Base-by-base conservation (phyloP, 495 filamentous ascomycete genomes). In the Delitschia confertaspora region DNA sequence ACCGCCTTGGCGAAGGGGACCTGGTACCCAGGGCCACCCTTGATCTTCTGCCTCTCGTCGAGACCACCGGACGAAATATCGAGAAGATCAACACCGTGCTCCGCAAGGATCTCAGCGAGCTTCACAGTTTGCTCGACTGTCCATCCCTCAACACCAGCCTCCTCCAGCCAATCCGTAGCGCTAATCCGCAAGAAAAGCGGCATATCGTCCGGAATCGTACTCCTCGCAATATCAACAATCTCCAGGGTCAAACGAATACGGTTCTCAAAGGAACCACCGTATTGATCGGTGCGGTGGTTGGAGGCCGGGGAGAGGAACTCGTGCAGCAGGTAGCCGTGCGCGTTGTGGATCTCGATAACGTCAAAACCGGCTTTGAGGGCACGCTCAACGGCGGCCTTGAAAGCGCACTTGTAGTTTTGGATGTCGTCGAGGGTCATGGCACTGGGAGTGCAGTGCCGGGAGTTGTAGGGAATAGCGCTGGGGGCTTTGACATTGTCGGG, bases 21-120 rank as follows among this genome's bases (percentile, higher is more conserved):
- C 63, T 88, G 83, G 59, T 78, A 85, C 47, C 70, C 62, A 9
- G 49, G 71, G 52, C 9, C 60, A 53, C n/a, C 63, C 32, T 62
- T 39, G 43, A 89, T 71, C 45, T 72, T 65, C 61, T 83, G 79
- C 11, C 61, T 55, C 23, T 66, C 62, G 60, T 78, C 75, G 49
- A 80, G 79, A 10, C 81, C 85, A 3, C 72, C 82, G 0, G 78
- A 78, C 45, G 74, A 80, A 33, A 88, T 77, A 60, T 93, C 85
- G 11, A 89, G 62, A 3, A 89, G 59, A 61, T 89, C 85, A 18
- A 93, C 68, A 3, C 79, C 83, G 2, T 73, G 61, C 6, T 70
- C 74, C 0, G 80, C 72, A 0, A 88, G 69, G 19, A 80, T 57
- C 50, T 75, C 73, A 10, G 82, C 79, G 2, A 93, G 67, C 45